Base-by-base conservation (phyloP, 768 basidiomycete genomes). In the Leccinum imitatum region DNA sequence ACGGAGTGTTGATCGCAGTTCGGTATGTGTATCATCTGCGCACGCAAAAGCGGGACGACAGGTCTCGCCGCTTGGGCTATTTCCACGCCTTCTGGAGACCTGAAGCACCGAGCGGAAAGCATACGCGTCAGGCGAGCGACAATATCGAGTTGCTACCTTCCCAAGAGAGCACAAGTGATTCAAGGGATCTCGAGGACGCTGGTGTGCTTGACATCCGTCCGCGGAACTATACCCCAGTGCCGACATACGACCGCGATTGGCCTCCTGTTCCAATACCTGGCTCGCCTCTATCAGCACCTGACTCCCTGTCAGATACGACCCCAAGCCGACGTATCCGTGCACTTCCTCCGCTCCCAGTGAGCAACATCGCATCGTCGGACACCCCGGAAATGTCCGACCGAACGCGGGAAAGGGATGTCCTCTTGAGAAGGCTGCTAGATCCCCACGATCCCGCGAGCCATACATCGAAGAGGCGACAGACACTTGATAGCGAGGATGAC, bases 1-100 rank as follows among this genome's bases (percentile, higher is more conserved):
- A 85, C 62, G 82, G 81, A n/a, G 77, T 76, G 4, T 63, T 86
- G 53, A 77, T 85, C 52, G 78, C 80, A 4, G 79, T 82, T 14
- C 80, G 84, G 8, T 86, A 86, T 65, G 70, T 82, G 39, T 80
- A 82, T 62, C 80, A 79, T 63, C 69, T 87, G 15, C 76, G 79
- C 56, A 71, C 65, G n/a, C 79, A 85, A 65, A 85, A 86, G 70
- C 72, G 77, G 19, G 74, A 67, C 44, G 70, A 73, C 25, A 77
- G 79, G 44, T 72, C 68, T 14, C 68, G 68, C 30, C 70, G 70
- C 19, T 46, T 74, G 55, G 74, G 70, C n/a, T 73, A 67, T 35
- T 75, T 72, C 33, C 73, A 74, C 13, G 67, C 72, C 7, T 37
- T 73, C 37, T 59, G 70, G 30, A 31, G 27, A 17, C 73, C 68